These are phyloP conservation scores for Podila verticillata DNA, from an alignment of 192 early-diverging fungal species.

Conservation along the genomic window DNA sequence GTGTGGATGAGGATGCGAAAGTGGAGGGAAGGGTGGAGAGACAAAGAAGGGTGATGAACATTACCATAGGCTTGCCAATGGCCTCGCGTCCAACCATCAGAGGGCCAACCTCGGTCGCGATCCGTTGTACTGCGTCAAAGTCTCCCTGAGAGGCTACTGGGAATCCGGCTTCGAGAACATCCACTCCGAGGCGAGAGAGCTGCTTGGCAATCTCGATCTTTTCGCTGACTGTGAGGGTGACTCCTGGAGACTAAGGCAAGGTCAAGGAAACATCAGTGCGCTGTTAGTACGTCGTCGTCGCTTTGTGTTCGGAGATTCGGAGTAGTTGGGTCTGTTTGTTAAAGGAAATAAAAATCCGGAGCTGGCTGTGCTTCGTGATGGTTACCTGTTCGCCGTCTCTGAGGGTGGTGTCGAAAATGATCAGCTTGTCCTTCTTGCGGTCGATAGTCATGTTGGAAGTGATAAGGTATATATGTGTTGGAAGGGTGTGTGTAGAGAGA, in stretches of 20 bases:
- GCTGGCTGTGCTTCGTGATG: neutral
- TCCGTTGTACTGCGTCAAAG: slow-evolving; percentile 94
- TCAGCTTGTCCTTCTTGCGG: slow-evolving; percentile 75
- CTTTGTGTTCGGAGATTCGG: neutral
- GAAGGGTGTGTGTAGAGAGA: neutral
- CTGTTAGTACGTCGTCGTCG: neutral
- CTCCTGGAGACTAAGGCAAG: slow-evolving; percentile 86
- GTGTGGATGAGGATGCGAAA: too few species aligned
- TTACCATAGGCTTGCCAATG: slow-evolving; percentile 83
- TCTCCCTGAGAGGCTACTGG: slow-evolving; percentile 94
- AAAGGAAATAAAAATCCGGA: neutral
- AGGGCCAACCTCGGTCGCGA: slow-evolving; percentile 91
- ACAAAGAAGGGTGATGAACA: neutral
- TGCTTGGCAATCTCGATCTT: slow-evolving; percentile 96
- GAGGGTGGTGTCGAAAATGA: slow-evolving; percentile 96
- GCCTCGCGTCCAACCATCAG: slow-evolving; percentile 83
- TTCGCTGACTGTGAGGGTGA: slow-evolving; percentile 90
- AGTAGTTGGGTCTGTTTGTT: neutral
- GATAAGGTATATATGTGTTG: neutral
- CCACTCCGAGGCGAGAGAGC: slow-evolving; percentile 93
- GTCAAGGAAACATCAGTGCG: neutral
- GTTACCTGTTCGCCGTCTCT: slow-evolving; percentile 95
- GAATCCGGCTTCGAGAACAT: slow-evolving; percentile 97
- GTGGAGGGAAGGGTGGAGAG: neutral
- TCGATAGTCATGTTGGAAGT: slow-evolving; percentile 19